Evolutionary conservation across 371 early-diverging fungal species (phyloP).

Genomic region (Cokeromyces recurvatus): DNA sequence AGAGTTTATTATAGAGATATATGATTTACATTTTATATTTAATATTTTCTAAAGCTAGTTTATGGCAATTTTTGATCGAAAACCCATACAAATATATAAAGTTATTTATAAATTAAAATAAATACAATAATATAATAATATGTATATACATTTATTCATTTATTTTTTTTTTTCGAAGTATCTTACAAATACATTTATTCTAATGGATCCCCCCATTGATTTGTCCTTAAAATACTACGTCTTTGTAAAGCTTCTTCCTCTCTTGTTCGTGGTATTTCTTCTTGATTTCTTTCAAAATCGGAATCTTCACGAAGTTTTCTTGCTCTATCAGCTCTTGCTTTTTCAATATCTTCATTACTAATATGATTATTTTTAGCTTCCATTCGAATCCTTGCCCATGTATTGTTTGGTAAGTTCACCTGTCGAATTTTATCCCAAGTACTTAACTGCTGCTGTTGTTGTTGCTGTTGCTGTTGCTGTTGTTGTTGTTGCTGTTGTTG

Average conservation of each 20-base stretch:
- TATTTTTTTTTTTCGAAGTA: too few relatives aligned
- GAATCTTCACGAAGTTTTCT: conserved; percentile 20
- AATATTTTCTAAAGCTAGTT: too few relatives aligned
- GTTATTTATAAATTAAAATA: too few relatives aligned
- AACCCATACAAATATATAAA: too few relatives aligned
- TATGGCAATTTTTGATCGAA: too few relatives aligned
- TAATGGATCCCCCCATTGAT: conserved; percentile 39
- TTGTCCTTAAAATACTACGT: conserved; percentile 12
- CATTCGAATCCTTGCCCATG: conserved; percentile 36
- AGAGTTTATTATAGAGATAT: too few relatives aligned
- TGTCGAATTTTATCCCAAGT: conserved; percentile 46
- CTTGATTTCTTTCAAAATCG: conserved; percentile 11
- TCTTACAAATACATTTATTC: conserved; percentile 6
- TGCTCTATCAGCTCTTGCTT: conserved; percentile 19
- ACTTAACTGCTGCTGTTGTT: conserved; percentile 17
- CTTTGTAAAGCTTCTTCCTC: conserved; percentile 34
- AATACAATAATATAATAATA: too few relatives aligned
- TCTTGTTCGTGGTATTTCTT: conserved; percentile 40
- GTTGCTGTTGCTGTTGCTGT: too few relatives aligned
- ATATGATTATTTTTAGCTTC: conserved; percentile 31
- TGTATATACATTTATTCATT: too few relatives aligned
- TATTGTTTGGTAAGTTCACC: conserved; percentile 31
- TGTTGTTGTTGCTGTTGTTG: too few relatives aligned
- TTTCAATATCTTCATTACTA: conserved; percentile 7
- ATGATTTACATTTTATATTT: too few relatives aligned